Evolutionary conservation across 495 filamentous ascomycete genomes (phyloP).

Genomic region (Aspergillus saccharolyticus): DNA sequence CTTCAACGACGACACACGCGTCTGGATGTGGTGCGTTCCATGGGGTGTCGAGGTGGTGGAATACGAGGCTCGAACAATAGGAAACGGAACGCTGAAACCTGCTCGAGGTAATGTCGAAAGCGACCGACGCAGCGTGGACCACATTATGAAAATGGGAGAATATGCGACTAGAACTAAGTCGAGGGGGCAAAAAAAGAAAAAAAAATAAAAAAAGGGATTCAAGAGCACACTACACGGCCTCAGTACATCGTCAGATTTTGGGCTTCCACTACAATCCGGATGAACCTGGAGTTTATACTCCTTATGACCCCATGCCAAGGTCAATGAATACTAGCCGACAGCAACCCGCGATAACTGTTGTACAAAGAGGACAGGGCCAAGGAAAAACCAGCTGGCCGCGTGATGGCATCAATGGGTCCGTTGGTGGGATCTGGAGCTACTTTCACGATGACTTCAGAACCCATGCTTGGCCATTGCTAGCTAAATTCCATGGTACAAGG

Average conservation of each 20-base stretch:
- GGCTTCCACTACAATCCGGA: background rate
- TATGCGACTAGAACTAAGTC: too few relatives aligned
- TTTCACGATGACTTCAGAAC: conserved; percentile 32
- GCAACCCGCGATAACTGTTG: conserved; percentile 8
- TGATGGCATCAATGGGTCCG: conserved; percentile 27
- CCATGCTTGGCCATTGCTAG: conserved; percentile 20
- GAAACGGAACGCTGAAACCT: conserved; percentile 9
- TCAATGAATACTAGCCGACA: background rate
- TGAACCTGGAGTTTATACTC: conserved; percentile 16
- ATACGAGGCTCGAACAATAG: conserved; percentile 6
- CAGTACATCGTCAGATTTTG: background rate
- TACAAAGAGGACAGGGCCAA: conserved; percentile 16
- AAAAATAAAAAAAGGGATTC: background rate
- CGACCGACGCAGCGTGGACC: conserved; percentile 14
- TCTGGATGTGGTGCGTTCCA: conserved; percentile 32
- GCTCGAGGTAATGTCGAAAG: conserved; percentile 6
- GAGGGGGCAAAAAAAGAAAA: background rate
- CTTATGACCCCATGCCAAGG: background rate
- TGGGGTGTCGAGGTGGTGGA: conserved; percentile 15
- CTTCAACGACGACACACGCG: conserved; percentile 24
- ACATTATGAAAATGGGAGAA: conserved; percentile 14
- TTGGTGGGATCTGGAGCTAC: conserved; percentile 16
- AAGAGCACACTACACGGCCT: background rate
- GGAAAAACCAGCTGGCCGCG: conserved; percentile 22
- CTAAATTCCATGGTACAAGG: conserved; percentile 24